Evolutionary conservation across 2,329 filamentous ascomycete species (phyloP), one percentile per base, ranked within the genome.

Genomic region (Xylariaceae sp.): DNA sequence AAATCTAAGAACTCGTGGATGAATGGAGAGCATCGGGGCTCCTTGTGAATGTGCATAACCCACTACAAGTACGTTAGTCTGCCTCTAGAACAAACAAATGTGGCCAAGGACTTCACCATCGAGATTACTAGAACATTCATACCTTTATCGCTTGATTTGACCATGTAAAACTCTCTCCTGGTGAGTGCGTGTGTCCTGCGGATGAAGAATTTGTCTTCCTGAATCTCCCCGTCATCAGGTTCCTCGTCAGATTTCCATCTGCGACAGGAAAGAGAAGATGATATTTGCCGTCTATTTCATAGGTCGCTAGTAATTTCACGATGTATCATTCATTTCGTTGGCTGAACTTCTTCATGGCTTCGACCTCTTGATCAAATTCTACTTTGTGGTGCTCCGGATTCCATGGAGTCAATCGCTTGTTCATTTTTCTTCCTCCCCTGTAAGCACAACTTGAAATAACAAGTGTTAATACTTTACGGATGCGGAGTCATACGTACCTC

Each of bases 131-230:
- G 32, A 3, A 10, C 14, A 29, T 37, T 20, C 43, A 4, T 18
- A 46, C 44, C 44, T 46, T 20, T 46, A 20, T 46, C 44, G 23
- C 44, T 26, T 26, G 44, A 19, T 19, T 46, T 46, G 44, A 46
- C 44, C 19, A 46, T 46, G 26, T 46, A 26, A 4, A 14, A 29
- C n/a, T 18, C 44, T 7, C 20, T 5, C 2, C 44, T 10, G 12
- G 32, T 46, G 7, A 46, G 18, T 26, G 9, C 20, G 44, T 26
- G 14, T 14, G 20, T 46, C 21, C 26, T 46, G 19, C 10, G n/a
- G 44, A 46, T 46, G 44, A 46, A 46, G 44, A 46, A 46, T n/a
- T 46, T 46, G 44, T 46, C 44, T n/a, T 46, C 19, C 23, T 26
- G 20, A 3, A 26, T 4, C 3, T 9, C 9, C 3, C n/a, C 44